A percentile compares a stretch with the other conserved stretches of the same genome.
Evolutionary conservation across 2,329 filamentous ascomycete species (phyloP).

Genomic region (Emmonsiellopsis sp.): DNA sequence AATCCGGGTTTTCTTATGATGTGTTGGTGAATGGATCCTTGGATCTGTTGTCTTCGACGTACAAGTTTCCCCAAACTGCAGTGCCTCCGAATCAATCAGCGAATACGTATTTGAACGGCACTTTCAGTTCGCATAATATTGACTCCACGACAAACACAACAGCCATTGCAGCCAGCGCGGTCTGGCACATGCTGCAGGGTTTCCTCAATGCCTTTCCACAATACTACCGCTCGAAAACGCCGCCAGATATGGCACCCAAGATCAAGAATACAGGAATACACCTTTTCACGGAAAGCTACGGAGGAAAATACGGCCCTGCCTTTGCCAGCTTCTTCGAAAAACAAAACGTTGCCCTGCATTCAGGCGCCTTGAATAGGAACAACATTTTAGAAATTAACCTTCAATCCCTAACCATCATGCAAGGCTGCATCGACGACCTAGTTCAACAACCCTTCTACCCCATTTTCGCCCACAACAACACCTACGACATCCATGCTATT

Average conservation of each 20-base stretch:
- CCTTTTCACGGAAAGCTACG: conserved; percentile 39
- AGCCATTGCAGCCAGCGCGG: conserved; percentile 42
- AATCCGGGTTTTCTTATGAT: conserved; percentile 36
- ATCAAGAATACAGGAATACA: conserved; percentile 31
- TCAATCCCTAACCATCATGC: conserved; percentile 49
- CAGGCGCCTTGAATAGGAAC: conserved; percentile 17
- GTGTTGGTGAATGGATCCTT: conserved; percentile 9
- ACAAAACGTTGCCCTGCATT: conserved; percentile 32
- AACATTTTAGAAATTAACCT: conserved; percentile 36
- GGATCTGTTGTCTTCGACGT: conserved; percentile 9
- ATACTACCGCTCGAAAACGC: conserved; percentile 46
- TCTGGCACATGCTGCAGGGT: conserved; percentile 53
- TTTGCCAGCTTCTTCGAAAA: conserved; percentile 32
- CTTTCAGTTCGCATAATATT: conserved; percentile 38
- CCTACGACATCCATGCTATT: conserved; percentile 47
- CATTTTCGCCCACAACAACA: conserved; percentile 49
- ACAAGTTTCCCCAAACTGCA: conserved; percentile 11
- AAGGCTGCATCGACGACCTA: conserved; percentile 54
- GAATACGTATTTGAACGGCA: conserved; percentile 42
- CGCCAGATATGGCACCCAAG: neutral
- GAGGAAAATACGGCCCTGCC: conserved; percentile 36
- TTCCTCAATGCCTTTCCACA: conserved; percentile 56
- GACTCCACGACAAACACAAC: conserved; percentile 42
- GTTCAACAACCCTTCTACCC: conserved; percentile 42
- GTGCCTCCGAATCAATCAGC: conserved; percentile 33